Evolutionary conservation across 306 rosid genomes (phyloP), one percentile per base, ranked within the genome.

Genomic region (Castanea sativa): DNA sequence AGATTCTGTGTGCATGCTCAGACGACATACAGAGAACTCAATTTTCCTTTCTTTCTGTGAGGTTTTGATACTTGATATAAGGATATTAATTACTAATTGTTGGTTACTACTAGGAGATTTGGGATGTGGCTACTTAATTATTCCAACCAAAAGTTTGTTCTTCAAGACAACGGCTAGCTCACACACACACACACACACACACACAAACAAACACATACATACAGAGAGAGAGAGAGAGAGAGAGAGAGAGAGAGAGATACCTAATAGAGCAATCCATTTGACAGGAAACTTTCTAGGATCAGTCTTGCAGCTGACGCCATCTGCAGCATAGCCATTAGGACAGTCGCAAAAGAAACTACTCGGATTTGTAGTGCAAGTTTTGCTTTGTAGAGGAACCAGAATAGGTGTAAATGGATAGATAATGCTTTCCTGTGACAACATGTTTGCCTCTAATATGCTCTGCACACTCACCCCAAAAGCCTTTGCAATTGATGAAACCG

Each of bases 391-490:
- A 38, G 92, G 92, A 80, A 89, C 87, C 57, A 89, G 49, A 20
- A 89, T n/a, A 20, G 90, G 87, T 6, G 88, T 75, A 45, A 5
- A 35, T 27, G 75, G 25, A 1, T 2, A 38, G 80, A 86, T 83
- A 6, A 3, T 33, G 19, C 64, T 71, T 32, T 73, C 76, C 20
- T 33, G 56, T 7, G 75, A 59, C 75, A 89, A 67, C 81, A 58
- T 68, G 82, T 86, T 89, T 41, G 90, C 89, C 75, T 75, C 86
- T 8, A 38, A 19, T 68, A 86, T 64, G 76, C 83, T 85, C 79
- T 76, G 74, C 32, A 38, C 79, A 64, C 65, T 81, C 12, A 84
- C 87, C 65, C 76, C 89, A 76, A 82, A 85, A 65, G 10, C 81
- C 75, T 70, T 70, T 73, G 83, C 90, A 33, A 89, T 84, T 71